Conservation (phyloP, 768 basidiomycete genomes). For the Serendipita indica region DNA sequence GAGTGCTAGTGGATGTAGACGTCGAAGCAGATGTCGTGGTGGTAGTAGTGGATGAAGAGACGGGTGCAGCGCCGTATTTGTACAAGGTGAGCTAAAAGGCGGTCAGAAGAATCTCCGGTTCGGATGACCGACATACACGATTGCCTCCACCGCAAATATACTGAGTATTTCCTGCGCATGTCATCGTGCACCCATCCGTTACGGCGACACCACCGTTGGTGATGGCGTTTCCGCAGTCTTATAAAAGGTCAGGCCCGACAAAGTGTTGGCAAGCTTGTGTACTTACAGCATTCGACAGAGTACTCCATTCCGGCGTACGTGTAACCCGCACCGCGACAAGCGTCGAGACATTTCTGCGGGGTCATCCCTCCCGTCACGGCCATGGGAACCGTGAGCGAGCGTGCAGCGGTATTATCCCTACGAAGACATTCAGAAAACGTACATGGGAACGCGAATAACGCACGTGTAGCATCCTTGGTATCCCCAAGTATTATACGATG, state of each 20-base stretch:
- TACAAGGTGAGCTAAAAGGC: not conserved
- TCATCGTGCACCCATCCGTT: conserved; percentile 33
- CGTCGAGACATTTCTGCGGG: conserved; percentile 34
- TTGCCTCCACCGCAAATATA: conserved; percentile 42
- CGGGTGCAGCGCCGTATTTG: not conserved
- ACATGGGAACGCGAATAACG: not conserved
- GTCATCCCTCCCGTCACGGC: conserved; percentile 45
- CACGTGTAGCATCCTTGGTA: conserved; percentile 18
- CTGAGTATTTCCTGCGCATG: conserved; percentile 28
- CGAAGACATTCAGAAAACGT: not conserved
- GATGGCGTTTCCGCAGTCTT: conserved; percentile 51
- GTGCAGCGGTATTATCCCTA: conserved; percentile 39
- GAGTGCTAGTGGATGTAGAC: not conserved
- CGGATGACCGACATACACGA: conserved; percentile 46
- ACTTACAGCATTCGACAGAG: conserved; percentile 46
- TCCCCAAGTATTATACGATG: conserved; percentile 16
- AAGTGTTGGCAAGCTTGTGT: conserved; percentile 6
- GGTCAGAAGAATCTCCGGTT: no score
- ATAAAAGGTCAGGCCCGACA: not conserved
- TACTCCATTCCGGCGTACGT: conserved; percentile 61
- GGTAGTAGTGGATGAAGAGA: not conserved
- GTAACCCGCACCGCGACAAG: conserved; percentile 31
- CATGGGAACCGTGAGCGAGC: conserved; percentile 41
- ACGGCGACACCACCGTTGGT: conserved; percentile 32
- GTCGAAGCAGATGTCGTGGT: not conserved